A percentile compares a stretch with the other conserved stretches of the same genome.
Conservation (phyloP, 108 stramenopile genomes). For the Stephanodiscus minutulus region DNA sequence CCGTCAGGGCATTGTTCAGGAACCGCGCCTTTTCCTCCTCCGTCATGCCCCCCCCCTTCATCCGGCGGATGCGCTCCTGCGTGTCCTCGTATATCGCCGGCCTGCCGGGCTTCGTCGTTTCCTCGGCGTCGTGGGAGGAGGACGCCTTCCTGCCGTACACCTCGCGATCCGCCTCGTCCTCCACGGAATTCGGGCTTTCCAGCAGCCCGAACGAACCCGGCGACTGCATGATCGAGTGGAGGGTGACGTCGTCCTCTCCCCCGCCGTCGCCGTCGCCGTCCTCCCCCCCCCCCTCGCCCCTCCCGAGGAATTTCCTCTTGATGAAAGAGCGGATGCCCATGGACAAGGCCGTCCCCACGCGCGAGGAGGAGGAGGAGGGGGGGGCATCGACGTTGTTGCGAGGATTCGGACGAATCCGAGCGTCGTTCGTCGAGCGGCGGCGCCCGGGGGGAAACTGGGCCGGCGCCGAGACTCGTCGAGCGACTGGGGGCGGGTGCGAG, state of each 20-base stretch:
- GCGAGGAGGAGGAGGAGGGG: too few relatives aligned
- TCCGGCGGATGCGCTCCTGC: slow-evolving; percentile 56
- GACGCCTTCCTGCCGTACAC: neutral
- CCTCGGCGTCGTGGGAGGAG: neutral
- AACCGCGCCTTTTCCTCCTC: slow-evolving; percentile 61
- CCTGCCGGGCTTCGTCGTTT: slow-evolving; percentile 5
- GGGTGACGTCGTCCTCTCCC: slow-evolving; percentile 16
- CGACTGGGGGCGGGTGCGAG: neutral
- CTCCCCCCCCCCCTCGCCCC: slow-evolving; percentile 18
- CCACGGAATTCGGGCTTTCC: slow-evolving; percentile 22
- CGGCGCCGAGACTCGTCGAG: neutral
- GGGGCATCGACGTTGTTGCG: neutral
- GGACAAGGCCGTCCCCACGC: slow-evolving; percentile 18
- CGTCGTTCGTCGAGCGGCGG: neutral
- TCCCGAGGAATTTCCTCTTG: slow-evolving; percentile 28
- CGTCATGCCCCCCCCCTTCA: slow-evolving; percentile 61
- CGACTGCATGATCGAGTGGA: slow-evolving; percentile 31
- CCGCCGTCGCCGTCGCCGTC: slow-evolving; percentile 2
- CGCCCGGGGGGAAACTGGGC: neutral
- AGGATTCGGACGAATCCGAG: neutral
- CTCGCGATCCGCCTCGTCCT: slow-evolving; percentile 4
- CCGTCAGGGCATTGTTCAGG: slow-evolving; percentile 49
- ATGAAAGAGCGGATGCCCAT: slow-evolving; percentile 50
- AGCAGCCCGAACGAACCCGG: slow-evolving; percentile 38
- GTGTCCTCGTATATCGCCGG: slow-evolving; percentile 27